Evolutionary conservation across 371 early-diverging fungal species (phyloP).

Genomic region (Mucor plumbeus): DNA sequence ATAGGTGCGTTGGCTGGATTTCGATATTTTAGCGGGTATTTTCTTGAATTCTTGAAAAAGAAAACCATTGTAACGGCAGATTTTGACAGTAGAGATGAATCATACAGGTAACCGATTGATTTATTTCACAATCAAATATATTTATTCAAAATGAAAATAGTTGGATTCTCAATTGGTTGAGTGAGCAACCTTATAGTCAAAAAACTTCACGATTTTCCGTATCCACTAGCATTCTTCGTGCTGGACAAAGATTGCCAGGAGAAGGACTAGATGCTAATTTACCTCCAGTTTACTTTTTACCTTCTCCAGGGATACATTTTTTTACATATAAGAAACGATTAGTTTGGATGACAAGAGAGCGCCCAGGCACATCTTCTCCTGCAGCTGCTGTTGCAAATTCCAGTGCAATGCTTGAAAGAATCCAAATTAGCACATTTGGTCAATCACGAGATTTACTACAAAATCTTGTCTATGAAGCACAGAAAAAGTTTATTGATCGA

Average conservation of each 20-base stretch:
- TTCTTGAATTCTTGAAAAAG: constrained; percentile 58
- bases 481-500: constrained; percentile 57
- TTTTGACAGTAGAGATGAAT: constrained; percentile 69
- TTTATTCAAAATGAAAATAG: background rate
- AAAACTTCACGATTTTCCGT: constrained; percentile 66
- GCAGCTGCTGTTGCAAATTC: constrained; percentile 45
- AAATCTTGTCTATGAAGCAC: constrained; percentile 61
- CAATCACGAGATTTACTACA: constrained; percentile 58
- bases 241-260: constrained; percentile 49
- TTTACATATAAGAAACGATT: constrained; percentile 62
- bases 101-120: constrained; percentile 45
- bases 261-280: constrained; percentile 54
- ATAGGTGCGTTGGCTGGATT: constrained; percentile 44
- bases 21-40: constrained; percentile 53
- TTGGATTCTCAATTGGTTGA: constrained; percentile 66
- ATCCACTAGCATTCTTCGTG: constrained; percentile 57
- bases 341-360: constrained; percentile 60
- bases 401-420: constrained; percentile 52
- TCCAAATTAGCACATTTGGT: constrained; percentile 67
- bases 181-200: constrained; percentile 62
- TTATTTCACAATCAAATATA: too few species aligned
- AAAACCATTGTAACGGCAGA: constrained; percentile 61
- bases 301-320: constrained; percentile 67
- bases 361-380: constrained; percentile 43
- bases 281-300: constrained; percentile 65